Evolutionary conservation across 108 stramenopile species (phyloP), one percentile per base, ranked within the genome.

Genomic region (Cyclotella atomus): DNA sequence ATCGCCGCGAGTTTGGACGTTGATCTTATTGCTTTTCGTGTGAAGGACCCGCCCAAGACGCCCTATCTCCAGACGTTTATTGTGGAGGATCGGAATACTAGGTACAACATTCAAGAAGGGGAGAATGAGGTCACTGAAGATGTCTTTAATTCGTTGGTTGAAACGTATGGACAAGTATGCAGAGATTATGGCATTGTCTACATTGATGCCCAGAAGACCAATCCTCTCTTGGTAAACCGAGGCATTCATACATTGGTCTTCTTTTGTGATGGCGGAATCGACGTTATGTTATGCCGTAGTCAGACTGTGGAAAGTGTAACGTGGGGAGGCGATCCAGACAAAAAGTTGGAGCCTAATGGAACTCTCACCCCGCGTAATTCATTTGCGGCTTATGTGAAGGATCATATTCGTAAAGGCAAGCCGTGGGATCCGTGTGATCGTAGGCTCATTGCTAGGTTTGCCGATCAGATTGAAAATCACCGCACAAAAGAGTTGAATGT

Each of bases 261-360:
- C 52, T 77, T 79, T 36, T 34, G 71, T 14, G 35, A 59, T 14
- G 25, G 9, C 20, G 46, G 50, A 2, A 19, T 70, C 3, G 47
- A 78, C 25, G 60, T 81, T 10, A 38, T 77, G 6, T 62, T 81
- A n/a, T 29, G 73, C 65, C 79, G 79, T 15, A 56, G 35, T 24
- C 65, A 21, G 27, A 24, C 33, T 28, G 76, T 65, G 35, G 71
- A 78, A 33, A 17, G 21, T 30, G 77, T 81, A 2, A 25, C 47
- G 24, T 81, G 76, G 79, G 59, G 61, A 44, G 79, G 79, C 3
- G 71, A 81, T 19, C 79, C 79, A 9, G 79, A 81, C 20, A 73
- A 72, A 33, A 50, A 12, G 2, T 66, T 47, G 20, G 47, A 47
- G 19, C 36, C 46, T 16, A 59, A 64, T 12, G 76, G 78, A 19